A percentile compares a stretch with the other conserved stretches of the same genome.
These are phyloP conservation scores for Fusarium citri DNA, from an alignment of 2,329 filamentous ascomycete genomes.

Conservation along the genomic window DNA sequence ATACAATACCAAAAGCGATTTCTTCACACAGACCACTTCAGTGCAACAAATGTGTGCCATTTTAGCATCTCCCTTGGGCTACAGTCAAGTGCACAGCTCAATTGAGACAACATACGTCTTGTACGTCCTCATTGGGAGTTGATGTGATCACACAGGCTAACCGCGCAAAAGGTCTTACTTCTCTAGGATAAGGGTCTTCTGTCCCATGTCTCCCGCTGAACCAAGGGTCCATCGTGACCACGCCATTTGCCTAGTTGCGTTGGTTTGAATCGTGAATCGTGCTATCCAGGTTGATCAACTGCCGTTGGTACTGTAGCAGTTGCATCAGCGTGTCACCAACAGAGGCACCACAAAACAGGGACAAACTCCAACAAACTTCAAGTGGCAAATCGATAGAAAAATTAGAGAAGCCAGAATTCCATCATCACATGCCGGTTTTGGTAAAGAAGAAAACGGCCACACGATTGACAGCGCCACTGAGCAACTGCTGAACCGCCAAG, in stretches of 20 bases:
- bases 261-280: background rate
- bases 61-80: background rate
- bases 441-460: conserved; percentile 2
- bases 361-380: background rate
- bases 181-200: background rate
- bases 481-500: conserved; percentile 16
- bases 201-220: background rate
- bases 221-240: conserved; percentile 6
- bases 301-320: background rate
- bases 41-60: background rate
- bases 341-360: background rate
- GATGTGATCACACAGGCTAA: background rate
- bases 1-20: background rate
- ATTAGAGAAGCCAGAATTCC: conserved; percentile 4
- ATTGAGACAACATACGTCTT: background rate
- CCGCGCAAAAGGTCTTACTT: background rate
- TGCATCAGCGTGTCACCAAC: background rate
- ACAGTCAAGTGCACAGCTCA: background rate
- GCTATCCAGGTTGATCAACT: background rate
- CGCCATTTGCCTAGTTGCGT: background rate
- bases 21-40: background rate
- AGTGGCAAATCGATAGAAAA: conserved; percentile 3
- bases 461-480: conserved; percentile 21
- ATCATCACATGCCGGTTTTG: conserved; percentile 1
- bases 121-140: background rate